Conservation (phyloP, 495 filamentous ascomycete genomes). For the Hypomontagnella submonticulosa region DNA sequence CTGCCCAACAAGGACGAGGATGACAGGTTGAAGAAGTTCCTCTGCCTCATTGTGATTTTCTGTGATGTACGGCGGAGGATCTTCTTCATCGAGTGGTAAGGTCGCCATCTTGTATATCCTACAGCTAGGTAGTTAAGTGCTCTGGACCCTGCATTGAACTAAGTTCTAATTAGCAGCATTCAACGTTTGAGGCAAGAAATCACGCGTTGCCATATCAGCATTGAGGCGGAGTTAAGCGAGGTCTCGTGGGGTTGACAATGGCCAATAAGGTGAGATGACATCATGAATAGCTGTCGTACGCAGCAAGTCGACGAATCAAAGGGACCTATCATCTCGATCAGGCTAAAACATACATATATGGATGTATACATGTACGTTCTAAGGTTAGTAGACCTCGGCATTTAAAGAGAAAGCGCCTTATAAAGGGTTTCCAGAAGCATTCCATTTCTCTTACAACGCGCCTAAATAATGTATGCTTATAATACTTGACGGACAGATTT, state of each 20-base stretch:
- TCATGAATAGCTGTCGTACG: conserved; percentile 2
- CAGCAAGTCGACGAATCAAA: too few species aligned
- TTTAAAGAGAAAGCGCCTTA: too few species aligned
- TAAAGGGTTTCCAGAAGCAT: too few species aligned
- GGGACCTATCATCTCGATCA: too few species aligned
- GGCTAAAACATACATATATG: too few species aligned
- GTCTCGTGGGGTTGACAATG: conserved; percentile 9
- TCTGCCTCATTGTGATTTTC: conserved; percentile 38
- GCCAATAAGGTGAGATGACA: conserved; percentile 12
- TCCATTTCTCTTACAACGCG: too few species aligned
- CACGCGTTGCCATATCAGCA: neutral
- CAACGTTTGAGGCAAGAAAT: conserved; percentile 11
- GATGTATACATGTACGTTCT: too few species aligned
- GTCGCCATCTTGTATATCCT: conserved; percentile 19
- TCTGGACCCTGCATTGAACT: neutral
- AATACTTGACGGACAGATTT: too few species aligned
- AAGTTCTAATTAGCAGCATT: neutral
- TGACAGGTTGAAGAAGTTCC: conserved; percentile 45
- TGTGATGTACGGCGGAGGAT: conserved; percentile 34
- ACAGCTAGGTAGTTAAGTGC: neutral
- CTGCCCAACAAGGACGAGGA: conserved; percentile 41
- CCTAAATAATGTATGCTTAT: too few species aligned
- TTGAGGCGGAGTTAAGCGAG: neutral
- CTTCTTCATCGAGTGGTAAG: conserved; percentile 11
- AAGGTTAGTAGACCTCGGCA: too few species aligned